Evolutionary conservation across 2,329 filamentous ascomycete species (phyloP).

Genomic region (Sclerotiophoma versabilis): DNA sequence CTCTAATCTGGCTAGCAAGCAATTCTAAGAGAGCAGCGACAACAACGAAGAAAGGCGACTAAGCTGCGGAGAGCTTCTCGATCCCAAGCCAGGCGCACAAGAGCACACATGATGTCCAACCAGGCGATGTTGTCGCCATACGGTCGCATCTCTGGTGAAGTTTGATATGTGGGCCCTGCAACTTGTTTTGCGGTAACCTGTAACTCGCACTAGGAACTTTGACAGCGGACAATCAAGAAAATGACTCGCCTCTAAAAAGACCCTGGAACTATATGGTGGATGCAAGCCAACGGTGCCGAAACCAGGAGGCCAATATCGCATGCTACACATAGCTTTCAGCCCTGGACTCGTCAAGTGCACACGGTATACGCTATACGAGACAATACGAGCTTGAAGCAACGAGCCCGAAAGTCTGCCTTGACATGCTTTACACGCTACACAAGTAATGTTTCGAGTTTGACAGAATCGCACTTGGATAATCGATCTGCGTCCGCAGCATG

Average conservation of each 20-base stretch:
- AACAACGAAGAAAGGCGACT: no score
- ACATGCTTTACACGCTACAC: neutral
- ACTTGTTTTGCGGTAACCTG: no score
- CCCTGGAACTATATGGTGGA: no score
- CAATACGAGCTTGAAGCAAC: neutral
- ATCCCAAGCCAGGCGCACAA: neutral
- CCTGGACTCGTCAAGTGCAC: no score
- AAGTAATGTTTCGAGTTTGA: neutral
- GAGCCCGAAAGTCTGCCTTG: neutral
- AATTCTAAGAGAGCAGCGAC: neutral
- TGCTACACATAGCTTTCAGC: no score
- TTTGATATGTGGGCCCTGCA: neutral
- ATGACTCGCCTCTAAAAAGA: neutral
- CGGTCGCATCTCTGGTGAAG: conserved; percentile 33
- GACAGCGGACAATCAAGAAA: neutral
- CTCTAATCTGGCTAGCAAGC: neutral
- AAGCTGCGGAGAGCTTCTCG: neutral
- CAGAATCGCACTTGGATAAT: neutral
- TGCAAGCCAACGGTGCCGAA: no score
- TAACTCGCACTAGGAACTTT: no score
- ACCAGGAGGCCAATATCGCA: no score
- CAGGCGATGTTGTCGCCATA: conserved; percentile 16
- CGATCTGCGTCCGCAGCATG: neutral
- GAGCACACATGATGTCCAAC: neutral
- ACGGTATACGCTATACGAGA: conserved; percentile 11